These are phyloP conservation scores for Talaromyces adpressus DNA, from an alignment of 495 filamentous ascomycete genomes.

Conservation along the genomic window DNA sequence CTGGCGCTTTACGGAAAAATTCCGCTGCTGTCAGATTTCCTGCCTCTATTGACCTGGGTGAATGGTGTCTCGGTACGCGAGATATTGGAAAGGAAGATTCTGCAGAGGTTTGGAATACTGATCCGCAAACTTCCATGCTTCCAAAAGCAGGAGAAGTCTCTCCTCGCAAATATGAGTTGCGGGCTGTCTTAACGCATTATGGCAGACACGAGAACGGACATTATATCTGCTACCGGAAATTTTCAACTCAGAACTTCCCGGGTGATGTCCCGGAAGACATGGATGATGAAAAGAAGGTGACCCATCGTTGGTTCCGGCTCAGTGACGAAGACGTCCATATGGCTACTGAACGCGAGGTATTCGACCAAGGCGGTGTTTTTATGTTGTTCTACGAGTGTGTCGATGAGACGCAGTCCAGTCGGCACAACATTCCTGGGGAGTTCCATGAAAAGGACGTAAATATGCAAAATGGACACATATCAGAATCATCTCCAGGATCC, in stretches of 20 bases:
- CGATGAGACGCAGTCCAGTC: conserved; percentile 7
- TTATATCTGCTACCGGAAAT: conserved; percentile 82
- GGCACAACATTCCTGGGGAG: neutral
- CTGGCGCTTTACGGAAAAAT: conserved; percentile 75
- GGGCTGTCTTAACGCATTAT: conserved; percentile 81
- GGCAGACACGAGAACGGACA: conserved; percentile 93
- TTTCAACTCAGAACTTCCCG: conserved; percentile 36
- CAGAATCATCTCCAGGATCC: neutral
- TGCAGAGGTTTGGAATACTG: conserved; percentile 57
- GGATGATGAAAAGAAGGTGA: conserved; percentile 30
- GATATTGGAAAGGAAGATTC: conserved; percentile 17
- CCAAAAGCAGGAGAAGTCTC: conserved; percentile 23
- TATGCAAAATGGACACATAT: neutral
- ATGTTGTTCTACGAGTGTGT: conserved; percentile 90
- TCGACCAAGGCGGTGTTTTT: conserved; percentile 78
- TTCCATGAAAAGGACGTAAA: neutral
- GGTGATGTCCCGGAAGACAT: conserved; percentile 30
- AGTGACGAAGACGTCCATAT: conserved; percentile 77
- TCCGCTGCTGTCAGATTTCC: conserved; percentile 72
- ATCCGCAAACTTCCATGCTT: conserved; percentile 65
- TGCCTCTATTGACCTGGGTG: conserved; percentile 58
- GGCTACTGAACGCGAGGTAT: conserved; percentile 65
- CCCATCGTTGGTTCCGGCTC: conserved; percentile 68
- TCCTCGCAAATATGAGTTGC: conserved; percentile 68
- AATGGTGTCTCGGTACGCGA: conserved; percentile 66